A percentile compares a stretch with the other conserved stretches of the same genome.
Evolutionary conservation across 1,284 basidiomycete species (phyloP).

Genomic region (Volvariella volvacea): DNA sequence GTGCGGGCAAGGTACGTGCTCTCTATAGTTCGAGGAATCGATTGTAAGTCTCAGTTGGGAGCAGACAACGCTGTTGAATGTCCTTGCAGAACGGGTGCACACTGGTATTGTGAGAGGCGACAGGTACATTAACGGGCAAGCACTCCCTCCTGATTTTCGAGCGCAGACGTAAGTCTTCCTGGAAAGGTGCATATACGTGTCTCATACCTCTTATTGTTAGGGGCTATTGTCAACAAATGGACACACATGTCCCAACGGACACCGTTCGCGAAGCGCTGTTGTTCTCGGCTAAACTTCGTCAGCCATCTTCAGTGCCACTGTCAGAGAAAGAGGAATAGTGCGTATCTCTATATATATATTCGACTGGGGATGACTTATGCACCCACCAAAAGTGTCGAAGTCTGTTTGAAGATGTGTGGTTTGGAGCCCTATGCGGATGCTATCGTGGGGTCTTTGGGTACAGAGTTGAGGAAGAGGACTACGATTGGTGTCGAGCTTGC

Average conservation of each 20-base stretch:
- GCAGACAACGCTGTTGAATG: constrained; percentile 73
- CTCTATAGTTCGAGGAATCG: no score
- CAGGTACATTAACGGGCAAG: constrained; percentile 71
- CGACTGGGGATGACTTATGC: neutral
- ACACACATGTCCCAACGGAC: constrained; percentile 66
- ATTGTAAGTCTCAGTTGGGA: no score
- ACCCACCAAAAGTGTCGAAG: constrained; percentile 51
- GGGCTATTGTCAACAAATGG: constrained; percentile 79
- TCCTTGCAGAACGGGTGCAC: constrained; percentile 75
- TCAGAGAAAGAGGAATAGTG: constrained; percentile 74
- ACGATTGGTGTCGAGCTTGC: constrained; percentile 83
- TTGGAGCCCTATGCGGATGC: constrained; percentile 68
- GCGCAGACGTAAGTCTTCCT: constrained; percentile 37
- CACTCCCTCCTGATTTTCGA: constrained; percentile 70
- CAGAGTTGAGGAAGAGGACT: constrained; percentile 74
- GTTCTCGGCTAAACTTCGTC: constrained; percentile 80
- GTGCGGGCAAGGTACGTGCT: constrained; percentile 49
- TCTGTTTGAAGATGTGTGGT: constrained; percentile 78
- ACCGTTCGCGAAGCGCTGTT: constrained; percentile 81
- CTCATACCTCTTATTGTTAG: neutral
- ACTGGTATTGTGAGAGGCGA: constrained; percentile 76
- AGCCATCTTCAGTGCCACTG: constrained; percentile 58
- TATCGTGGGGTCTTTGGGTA: constrained; percentile 70
- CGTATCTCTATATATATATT: neutral
- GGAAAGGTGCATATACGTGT: neutral